Percentiles rank a stretch among this genome's conserved stretches.
phyloP scores from a whole-genome alignment of 768 basidiomycete species.

The Nevesoporus exiguus region DNA sequence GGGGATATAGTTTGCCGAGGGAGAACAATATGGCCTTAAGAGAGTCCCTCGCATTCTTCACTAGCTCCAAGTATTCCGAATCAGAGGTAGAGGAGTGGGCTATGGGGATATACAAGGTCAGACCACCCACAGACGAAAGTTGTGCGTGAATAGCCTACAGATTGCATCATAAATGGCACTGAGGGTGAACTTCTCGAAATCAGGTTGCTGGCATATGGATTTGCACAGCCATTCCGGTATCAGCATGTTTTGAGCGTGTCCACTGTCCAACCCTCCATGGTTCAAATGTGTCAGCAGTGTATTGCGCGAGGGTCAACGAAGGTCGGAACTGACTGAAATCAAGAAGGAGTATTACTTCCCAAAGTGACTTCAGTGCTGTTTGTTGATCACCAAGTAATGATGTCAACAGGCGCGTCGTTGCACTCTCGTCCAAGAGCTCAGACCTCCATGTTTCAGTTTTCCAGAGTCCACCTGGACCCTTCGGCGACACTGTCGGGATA shows the following conservation, averaged over 20 bases:
- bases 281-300: neutral
- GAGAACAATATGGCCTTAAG: neutral
- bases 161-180: neutral
- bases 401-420: neutral
- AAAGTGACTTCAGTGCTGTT: neutral
- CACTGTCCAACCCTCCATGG: neutral
- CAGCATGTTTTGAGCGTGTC: neutral
- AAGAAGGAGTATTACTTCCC: neutral
- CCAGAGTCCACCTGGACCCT: neutral
- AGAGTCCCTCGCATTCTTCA: neutral
- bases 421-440: neutral
- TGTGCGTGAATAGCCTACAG: neutral
- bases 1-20: neutral
- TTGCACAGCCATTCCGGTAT: neutral
- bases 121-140: neutral
- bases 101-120: neutral
- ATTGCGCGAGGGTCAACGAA: neutral
- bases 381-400: neutral
- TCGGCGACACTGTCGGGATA: neutral
- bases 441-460: neutral
- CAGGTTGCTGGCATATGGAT: neutral
- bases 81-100: neutral
- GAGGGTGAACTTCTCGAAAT: neutral
- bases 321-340: neutral
- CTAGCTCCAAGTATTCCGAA: neutral